Evolutionary conservation across 139 green algal species (phyloP).

Genomic region (Asterochloris sp.): DNA sequence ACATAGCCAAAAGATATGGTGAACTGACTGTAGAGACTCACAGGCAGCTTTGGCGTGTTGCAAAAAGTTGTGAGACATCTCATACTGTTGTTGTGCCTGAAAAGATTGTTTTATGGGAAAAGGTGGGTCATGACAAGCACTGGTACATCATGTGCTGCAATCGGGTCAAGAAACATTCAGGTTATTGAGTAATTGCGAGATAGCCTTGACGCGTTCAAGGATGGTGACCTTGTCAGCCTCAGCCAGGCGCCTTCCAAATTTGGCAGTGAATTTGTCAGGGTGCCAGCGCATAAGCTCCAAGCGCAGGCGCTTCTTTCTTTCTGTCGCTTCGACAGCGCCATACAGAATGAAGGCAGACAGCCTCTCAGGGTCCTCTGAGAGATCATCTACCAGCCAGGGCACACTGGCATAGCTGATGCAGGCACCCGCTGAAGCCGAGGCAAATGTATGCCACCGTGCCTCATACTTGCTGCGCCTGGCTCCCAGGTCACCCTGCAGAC

Average conservation of each 20-base stretch:
- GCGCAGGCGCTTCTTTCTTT: conserved; percentile 29
- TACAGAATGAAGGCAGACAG: conserved; percentile 19
- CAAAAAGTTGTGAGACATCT: too few relatives aligned
- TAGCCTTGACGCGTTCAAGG: conserved; percentile 32
- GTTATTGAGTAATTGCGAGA: conserved; percentile 44
- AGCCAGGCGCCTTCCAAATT: conserved; percentile 35
- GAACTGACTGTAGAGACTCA: too few relatives aligned
- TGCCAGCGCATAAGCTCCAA: conserved; percentile 58
- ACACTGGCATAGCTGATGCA: conserved; percentile 25
- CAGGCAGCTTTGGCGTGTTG: too few relatives aligned
- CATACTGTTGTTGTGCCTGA: too few relatives aligned
- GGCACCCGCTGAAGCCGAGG: background rate
- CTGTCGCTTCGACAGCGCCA: conserved; percentile 6
- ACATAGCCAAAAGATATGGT: too few relatives aligned
- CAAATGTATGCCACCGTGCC: conserved; percentile 38
- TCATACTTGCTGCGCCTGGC: conserved; percentile 38
- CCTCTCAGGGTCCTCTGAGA: background rate
- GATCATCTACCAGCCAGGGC: conserved; percentile 38
- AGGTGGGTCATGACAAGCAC: too few relatives aligned
- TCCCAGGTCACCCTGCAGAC: conserved; percentile 38
- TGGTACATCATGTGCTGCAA: too few relatives aligned
- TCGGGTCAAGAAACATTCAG: background rate
- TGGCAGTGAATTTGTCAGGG: conserved; percentile 53
- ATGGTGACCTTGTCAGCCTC: conserved; percentile 21
- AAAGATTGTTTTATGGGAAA: too few relatives aligned